Percentiles rank a stretch among this genome's conserved stretches.
phyloP scores from a whole-genome alignment of 2,329 filamentous ascomycete species.

The Alternaria sp. region DNA sequence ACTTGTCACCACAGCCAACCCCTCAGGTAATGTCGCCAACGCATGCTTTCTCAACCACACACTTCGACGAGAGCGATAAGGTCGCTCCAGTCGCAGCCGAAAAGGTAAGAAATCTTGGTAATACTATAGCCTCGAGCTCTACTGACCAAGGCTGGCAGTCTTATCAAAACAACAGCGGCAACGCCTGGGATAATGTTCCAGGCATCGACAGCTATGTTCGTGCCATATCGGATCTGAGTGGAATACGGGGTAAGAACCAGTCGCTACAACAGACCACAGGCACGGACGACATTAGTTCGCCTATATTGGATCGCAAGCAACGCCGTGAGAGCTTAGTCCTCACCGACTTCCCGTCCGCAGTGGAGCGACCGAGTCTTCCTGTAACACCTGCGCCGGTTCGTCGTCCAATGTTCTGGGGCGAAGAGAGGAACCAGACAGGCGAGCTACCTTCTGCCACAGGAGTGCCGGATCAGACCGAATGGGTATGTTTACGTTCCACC shows the following conservation, averaged over 20 bases:
- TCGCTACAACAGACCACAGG: constrained; percentile 42
- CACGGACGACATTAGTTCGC: constrained; percentile 41
- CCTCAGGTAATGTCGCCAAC: constrained; percentile 36
- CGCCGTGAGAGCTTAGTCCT: constrained; percentile 68
- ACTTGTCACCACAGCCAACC: constrained; percentile 49
- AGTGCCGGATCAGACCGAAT: constrained; percentile 86
- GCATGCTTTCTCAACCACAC: constrained; percentile 39
- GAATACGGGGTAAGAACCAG: constrained; percentile 58
- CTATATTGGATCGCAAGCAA: constrained; percentile 38
- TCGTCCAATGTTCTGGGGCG: constrained; percentile 71
- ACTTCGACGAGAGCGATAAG: constrained; percentile 32
- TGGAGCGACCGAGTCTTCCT: constrained; percentile 84
- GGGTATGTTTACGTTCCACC: constrained; percentile 74
- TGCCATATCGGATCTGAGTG: constrained; percentile 67
- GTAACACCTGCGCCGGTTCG: constrained; percentile 86
- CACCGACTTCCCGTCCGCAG: constrained; percentile 84
- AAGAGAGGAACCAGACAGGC: constrained; percentile 61
- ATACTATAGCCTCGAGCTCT: constrained; percentile 19
- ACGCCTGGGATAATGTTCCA: constrained; percentile 92
- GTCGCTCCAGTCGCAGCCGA: constrained; percentile 14
- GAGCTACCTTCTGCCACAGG: constrained; percentile 78
- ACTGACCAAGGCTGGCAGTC: constrained; percentile 70
- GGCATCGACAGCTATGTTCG: constrained; percentile 90
- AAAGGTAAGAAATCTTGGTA: constrained; percentile 10
- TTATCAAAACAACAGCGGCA: constrained; percentile 69